These are phyloP conservation scores for Xylariales sp. DNA, from an alignment of 2,329 filamentous ascomycete species.

Conservation along the genomic window DNA sequence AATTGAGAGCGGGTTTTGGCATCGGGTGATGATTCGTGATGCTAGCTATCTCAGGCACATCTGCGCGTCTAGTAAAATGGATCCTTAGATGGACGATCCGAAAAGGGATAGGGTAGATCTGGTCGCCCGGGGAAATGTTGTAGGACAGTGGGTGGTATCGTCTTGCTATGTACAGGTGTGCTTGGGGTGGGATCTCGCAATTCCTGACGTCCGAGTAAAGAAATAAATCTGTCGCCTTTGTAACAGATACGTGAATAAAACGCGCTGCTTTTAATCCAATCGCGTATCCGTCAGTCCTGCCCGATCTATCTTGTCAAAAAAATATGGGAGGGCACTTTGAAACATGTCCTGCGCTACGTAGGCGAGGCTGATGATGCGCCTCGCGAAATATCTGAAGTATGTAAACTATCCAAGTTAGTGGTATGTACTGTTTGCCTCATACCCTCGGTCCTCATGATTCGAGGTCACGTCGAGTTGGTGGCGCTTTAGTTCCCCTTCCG, in stretches of 20 bases:
- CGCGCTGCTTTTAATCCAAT: slow-evolving; percentile 36
- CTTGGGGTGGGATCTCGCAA: slow-evolving; percentile 30
- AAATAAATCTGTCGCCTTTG: slow-evolving; percentile 34
- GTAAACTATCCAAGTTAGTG: slow-evolving; percentile 37
- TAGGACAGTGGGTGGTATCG: slow-evolving; percentile 44
- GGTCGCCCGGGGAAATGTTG: slow-evolving; percentile 33
- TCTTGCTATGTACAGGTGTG: slow-evolving; percentile 47
- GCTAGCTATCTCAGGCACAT: slow-evolving; percentile 29
- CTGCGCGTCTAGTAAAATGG: slow-evolving; percentile 32
- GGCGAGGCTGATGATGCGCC: slow-evolving; percentile 29
- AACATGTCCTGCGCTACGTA: slow-evolving; percentile 32
- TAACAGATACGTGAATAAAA: slow-evolving; percentile 34
- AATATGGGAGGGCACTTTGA: slow-evolving; percentile 22
- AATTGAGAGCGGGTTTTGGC: slow-evolving; percentile 8
- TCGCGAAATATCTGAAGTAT: slow-evolving; percentile 32
- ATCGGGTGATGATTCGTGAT: slow-evolving; percentile 19
- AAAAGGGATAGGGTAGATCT: slow-evolving; percentile 25
- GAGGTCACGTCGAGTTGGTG: slow-evolving; percentile 18
- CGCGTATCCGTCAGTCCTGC: slow-evolving; percentile 27
- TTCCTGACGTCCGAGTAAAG: slow-evolving; percentile 35
- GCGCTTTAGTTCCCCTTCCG: slow-evolving; percentile 66
- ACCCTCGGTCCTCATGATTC: slow-evolving; percentile 22
- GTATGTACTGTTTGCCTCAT: slow-evolving; percentile 27
- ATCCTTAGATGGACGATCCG: slow-evolving; percentile 22
- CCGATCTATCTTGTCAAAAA: slow-evolving; percentile 32